Base-by-base conservation (phyloP, 768 basidiomycete species). In the Daedalea quercina region DNA sequence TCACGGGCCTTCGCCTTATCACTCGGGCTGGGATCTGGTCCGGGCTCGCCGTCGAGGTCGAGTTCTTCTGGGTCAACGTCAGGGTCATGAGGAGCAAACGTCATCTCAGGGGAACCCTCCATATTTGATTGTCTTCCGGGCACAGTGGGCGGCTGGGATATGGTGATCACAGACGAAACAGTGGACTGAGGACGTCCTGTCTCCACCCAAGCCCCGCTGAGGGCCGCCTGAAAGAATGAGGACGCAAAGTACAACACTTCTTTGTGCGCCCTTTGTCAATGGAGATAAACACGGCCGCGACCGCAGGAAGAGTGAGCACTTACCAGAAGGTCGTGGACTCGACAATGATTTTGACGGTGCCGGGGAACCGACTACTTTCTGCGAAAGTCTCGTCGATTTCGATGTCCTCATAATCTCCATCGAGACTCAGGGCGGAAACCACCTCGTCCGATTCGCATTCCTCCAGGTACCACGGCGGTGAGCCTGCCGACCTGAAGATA, bases 191-290 rank as follows among this genome's bases (percentile, higher is more conserved):
- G 87, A 35, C 87, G 77, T 31, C 84, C 87, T 3, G 73, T 94
- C 70, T 95, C 93, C 12, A 88, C 87, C 93, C 93, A 95, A 62
- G 89, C 81, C 8, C 93, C 93, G 60, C 90, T 90, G 44, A 95
- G 73, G 9, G 91, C 85, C 17, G 90, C 90, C 68, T 94, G 86
- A 67, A 95, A 95, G 75, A 95, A 95, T 0, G 93, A 90, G n/a
- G 91, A 94, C 3, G 92, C 87, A 64, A 93, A 95, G 69, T 85
- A 87, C 6, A 95, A 72, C 25, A 95, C 81, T 64, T 94, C 92
- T 66, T 90, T 93, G 70, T 95, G 93, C 0, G 87, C 86, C 90
- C 90, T 92, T 63, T 43, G 43, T 19, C 3, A 15, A 28, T 17
- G 50, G 37, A 37, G 28, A 52, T 41, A 40, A 31, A 23, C 23